Base-by-base conservation (phyloP, 2,329 filamentous ascomycete species). In the Kalmusia sp. region DNA sequence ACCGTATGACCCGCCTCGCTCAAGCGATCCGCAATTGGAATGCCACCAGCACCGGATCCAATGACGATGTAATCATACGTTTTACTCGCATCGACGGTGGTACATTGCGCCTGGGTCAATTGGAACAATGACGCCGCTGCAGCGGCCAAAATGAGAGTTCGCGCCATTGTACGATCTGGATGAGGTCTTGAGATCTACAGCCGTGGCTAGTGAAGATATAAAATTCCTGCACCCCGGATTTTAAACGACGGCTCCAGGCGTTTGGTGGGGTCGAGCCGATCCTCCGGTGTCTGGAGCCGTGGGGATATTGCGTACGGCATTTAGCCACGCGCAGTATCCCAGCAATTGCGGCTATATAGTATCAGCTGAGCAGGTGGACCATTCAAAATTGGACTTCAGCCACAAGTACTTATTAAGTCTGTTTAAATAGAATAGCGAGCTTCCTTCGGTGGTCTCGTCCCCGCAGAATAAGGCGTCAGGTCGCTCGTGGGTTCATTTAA, bases 21-120 rank as follows among this genome's bases (percentile, higher is more conserved):
- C 24, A 89, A 79, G 57, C 81, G 79, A 68, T 85, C 83, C 7
- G 79, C 79, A 34, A 78, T 63, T 0, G 84, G 83, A 27, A 87
- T 80, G n/a, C 85, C 85, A 39, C 80, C 83, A 2, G 84, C 81
- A 47, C 85, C 85, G 12, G 76, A 80, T 2, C 85, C 85, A 21
- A 86, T 79, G 17, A 88, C 77, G 38, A 88, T 82, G 68, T 87
- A 87, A 67, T 87, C 85, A 57, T 81, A 86, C 0, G 79, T 78
- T 17, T 72, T 68, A 41, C 70, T 72, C 51, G 73, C 46, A 50
- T 59, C 56, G 17, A 56, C 51, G 9, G 60, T 25, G 7, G 56
- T 54, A 28, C 61, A 65, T 47, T 63, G 59, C 9, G 30, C 47
- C 6, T 51, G 33, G 3, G 34, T 52, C 7, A 39, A 17, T 8